Percentiles rank a stretch among this genome's conserved stretches.
Evolutionary conservation across 176 grass and related monocot species (phyloP).

Genomic region (Phoenix roebelenii): DNA sequence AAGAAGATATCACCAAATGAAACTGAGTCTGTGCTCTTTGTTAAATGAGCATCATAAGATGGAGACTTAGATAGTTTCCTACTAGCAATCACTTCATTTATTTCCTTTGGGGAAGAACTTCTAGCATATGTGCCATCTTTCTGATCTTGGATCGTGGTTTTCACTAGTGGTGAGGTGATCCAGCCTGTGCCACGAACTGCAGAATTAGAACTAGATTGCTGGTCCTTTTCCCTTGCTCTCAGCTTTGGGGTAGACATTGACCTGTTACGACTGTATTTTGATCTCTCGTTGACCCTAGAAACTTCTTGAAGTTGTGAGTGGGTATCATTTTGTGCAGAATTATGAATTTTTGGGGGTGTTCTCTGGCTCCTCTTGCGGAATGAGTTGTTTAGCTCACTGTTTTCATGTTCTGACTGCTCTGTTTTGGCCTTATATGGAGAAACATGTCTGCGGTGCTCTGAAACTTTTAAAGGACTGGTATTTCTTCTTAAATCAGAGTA

Average conservation of each 20-base stretch:
- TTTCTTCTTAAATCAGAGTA: conserved; percentile 22
- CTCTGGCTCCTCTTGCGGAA: conserved; percentile 34
- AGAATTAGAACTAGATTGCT: conserved; percentile 31
- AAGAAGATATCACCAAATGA: conserved; percentile 65
- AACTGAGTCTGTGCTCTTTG: conserved; percentile 50
- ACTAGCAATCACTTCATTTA: conserved; percentile 31
- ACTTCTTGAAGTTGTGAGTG: conserved; percentile 4
- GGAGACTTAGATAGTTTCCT: conserved; percentile 26
- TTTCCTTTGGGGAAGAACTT: conserved; percentile 30
- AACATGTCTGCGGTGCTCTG: background rate
- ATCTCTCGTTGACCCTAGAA: conserved; percentile 24
- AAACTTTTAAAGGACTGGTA: no score
- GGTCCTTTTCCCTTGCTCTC: conserved; percentile 27
- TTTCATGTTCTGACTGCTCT: conserved; percentile 29
- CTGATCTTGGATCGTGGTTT: conserved; percentile 18
- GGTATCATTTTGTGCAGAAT: conserved; percentile 28
- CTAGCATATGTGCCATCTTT: conserved; percentile 29
- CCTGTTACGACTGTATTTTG: conserved; percentile 25
- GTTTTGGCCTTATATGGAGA: conserved; percentile 35
- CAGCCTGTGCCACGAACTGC: conserved; percentile 27
- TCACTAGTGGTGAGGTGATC: conserved; percentile 19
- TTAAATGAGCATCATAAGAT: conserved; percentile 43
- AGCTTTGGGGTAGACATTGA: conserved; percentile 43
- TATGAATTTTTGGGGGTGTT: conserved; percentile 35
- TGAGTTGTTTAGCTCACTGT: conserved; percentile 21